Conservation (phyloP, 179 eudicot species). For the Carnegiea gigantea region DNA sequence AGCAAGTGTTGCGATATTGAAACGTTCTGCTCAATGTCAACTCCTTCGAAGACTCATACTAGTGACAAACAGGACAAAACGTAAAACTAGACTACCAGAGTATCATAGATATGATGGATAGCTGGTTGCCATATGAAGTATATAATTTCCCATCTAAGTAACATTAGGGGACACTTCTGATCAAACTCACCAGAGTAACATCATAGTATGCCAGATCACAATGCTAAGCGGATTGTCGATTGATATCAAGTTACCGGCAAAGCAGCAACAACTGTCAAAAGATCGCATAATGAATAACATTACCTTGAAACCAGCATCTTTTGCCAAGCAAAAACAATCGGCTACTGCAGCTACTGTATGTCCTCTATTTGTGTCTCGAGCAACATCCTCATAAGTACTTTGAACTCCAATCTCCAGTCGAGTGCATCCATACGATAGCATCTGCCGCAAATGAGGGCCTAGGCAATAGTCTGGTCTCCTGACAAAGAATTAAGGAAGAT, state of each 20-base stretch:
- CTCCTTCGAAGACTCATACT: neutral
- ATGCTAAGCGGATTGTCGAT: neutral
- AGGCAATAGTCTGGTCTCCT: slow-evolving; percentile 99
- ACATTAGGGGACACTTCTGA: neutral
- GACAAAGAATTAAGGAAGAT: slow-evolving; percentile 10
- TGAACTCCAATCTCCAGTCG: slow-evolving; percentile 98
- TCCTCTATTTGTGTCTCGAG: slow-evolving; percentile 96
- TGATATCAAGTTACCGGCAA: neutral
- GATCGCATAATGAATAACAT: neutral
- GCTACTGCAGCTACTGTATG: slow-evolving; percentile 99
- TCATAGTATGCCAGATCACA: neutral
- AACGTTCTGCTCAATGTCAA: slow-evolving; percentile 7
- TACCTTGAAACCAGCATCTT: slow-evolving; percentile 99
- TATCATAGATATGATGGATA: neutral
- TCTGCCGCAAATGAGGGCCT: slow-evolving; percentile 97
- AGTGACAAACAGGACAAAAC: neutral
- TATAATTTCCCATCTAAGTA: neutral
- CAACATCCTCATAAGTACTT: slow-evolving; percentile 98
- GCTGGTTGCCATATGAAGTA: neutral
- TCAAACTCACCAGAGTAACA: neutral
- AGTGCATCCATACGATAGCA: slow-evolving; percentile 94
- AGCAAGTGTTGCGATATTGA: neutral
- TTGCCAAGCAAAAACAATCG: slow-evolving; percentile 95
- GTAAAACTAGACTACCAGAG: neutral
- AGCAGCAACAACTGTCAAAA: neutral